A percentile compares a stretch with the other conserved stretches of the same genome.
Evolutionary conservation across 768 basidiomycete species (phyloP).

Genomic region (Rhodotorula paludigena): DNA sequence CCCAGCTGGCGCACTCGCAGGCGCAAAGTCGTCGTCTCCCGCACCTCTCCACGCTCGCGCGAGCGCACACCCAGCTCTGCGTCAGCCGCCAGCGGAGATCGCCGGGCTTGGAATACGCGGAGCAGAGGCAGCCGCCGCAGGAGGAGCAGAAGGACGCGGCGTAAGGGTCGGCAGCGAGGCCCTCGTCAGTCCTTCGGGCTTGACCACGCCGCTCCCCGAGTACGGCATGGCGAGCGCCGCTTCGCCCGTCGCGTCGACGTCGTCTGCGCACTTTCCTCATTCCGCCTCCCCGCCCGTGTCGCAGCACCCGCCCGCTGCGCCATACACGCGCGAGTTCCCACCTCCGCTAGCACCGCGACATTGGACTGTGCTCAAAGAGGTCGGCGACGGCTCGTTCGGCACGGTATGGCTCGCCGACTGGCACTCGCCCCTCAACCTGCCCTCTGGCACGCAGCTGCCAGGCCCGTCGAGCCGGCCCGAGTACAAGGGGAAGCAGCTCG

Average conservation of each 20-base stretch:
- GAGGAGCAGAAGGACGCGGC: too few species aligned
- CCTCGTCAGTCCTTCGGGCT: too few species aligned
- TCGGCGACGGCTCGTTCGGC: slow-evolving; percentile 97
- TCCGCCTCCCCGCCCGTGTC: background rate
- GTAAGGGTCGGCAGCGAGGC: too few species aligned
- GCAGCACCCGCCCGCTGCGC: background rate
- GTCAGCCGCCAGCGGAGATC: too few species aligned
- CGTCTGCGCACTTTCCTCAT: background rate
- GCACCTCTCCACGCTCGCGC: background rate
- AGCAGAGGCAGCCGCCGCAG: too few species aligned
- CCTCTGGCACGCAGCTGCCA: slow-evolving; percentile 40
- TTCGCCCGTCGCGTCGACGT: background rate
- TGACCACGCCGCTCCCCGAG: too few species aligned
- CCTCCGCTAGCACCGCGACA: slow-evolving; percentile 34
- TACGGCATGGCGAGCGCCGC: background rate
- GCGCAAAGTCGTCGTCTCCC: background rate
- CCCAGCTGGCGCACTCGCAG: background rate
- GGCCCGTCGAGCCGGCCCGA: slow-evolving; percentile 59
- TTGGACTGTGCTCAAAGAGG: slow-evolving; percentile 90
- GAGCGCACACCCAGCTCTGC: too few species aligned
- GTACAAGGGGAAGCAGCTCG: slow-evolving; percentile 88
- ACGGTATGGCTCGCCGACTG: slow-evolving; percentile 99
- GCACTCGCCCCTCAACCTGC: slow-evolving; percentile 70
- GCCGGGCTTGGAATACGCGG: too few species aligned
- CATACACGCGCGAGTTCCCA: slow-evolving; percentile 14